Conservation (phyloP, 2,329 filamentous ascomycete species). For the Apiospora rasikravindrae region DNA sequence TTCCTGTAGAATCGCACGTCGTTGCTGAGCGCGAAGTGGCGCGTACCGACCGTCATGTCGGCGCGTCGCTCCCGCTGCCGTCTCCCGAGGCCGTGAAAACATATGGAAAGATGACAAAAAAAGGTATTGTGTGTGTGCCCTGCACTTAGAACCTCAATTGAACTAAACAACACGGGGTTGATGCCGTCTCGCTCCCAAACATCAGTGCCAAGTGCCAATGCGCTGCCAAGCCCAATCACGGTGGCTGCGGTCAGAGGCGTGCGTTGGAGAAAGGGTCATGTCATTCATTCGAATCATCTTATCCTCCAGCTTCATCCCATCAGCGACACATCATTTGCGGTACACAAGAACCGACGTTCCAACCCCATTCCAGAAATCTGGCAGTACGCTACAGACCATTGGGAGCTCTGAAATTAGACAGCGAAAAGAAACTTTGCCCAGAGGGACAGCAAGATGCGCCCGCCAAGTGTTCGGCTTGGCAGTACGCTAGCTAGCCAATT, state of each 20-base stretch:
- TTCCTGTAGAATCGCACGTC: constrained; percentile 8
- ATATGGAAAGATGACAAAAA: too few relatives aligned
- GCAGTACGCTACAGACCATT: too few relatives aligned
- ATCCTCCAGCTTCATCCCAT: background rate
- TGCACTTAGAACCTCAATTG: too few relatives aligned
- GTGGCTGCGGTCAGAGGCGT: background rate
- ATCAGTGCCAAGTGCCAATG: constrained; percentile 7
- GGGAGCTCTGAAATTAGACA: background rate
- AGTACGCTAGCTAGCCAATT: background rate
- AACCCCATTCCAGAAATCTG: background rate
- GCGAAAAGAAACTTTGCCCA: constrained; percentile 1
- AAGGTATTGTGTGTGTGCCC: too few relatives aligned
- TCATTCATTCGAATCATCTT: background rate
- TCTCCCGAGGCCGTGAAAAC: too few relatives aligned
- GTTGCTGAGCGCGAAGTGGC: constrained; percentile 3
- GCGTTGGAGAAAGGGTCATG: background rate
- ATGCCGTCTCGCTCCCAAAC: background rate
- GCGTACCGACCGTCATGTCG: constrained; percentile 6
- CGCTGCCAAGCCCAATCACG: background rate
- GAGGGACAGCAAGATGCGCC: background rate
- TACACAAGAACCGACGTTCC: background rate
- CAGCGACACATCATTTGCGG: background rate
- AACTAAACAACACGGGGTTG: background rate
- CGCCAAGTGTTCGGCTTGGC: constrained; percentile 8
- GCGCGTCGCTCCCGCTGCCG: too few relatives aligned